phyloP scores from a whole-genome alignment of 1,284 basidiomycete species.

The Ganoderma meredithae region DNA sequence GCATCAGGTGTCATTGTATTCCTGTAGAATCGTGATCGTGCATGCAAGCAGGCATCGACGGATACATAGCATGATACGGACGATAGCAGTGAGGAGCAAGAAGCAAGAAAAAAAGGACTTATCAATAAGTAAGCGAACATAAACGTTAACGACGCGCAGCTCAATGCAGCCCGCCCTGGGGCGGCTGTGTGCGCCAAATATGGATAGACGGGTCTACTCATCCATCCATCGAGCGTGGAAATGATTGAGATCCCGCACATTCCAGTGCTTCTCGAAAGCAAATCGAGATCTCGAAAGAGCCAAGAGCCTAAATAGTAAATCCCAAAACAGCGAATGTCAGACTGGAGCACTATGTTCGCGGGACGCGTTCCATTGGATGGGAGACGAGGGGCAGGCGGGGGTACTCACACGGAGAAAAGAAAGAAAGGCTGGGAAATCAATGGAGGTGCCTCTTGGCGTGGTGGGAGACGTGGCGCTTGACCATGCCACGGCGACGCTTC shows the following conservation, averaged over 20 bases:
- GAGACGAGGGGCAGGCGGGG: not conserved
- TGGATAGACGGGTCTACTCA: constrained; percentile 35
- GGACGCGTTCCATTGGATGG: not conserved
- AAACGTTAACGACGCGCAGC: not conserved
- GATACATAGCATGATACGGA: constrained; percentile 23
- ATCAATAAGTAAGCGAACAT: constrained; percentile 15
- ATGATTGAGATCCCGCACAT: constrained; percentile 33
- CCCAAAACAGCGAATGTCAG: constrained; percentile 16
- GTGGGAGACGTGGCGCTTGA: constrained; percentile 37
- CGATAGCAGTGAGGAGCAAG: constrained; percentile 1
- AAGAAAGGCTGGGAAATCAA: constrained; percentile 29
- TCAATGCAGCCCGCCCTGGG: constrained; percentile 10
- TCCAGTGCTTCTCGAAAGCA: constrained; percentile 41
- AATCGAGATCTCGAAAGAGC: constrained; percentile 36
- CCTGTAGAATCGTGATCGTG: constrained; percentile 33
- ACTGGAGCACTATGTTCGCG: not conserved
- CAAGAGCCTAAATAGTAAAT: constrained; percentile 29
- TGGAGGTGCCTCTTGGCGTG: constrained; percentile 39
- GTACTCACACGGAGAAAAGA: constrained; percentile 26
- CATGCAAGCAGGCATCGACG: constrained; percentile 29
- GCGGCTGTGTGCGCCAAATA: constrained; percentile 18
- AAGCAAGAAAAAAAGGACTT: constrained; percentile 10
- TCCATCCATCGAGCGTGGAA: constrained; percentile 29
- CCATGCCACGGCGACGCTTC: constrained; percentile 33
- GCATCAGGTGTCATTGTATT: constrained; percentile 27